phyloP scores from a whole-genome alignment of 169 alveolate species.

The Miamiensis avidus region DNA sequence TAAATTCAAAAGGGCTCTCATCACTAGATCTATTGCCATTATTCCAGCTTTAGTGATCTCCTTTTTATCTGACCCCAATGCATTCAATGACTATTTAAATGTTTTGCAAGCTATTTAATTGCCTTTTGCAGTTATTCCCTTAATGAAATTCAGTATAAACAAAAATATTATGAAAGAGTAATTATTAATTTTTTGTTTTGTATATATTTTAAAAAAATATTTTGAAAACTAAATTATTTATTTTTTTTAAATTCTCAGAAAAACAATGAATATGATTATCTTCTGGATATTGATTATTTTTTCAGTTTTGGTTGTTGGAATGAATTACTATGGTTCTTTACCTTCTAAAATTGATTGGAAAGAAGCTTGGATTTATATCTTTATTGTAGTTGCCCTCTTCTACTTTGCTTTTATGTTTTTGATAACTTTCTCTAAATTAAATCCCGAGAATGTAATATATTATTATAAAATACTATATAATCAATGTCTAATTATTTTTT shows the following conservation, averaged over 20 bases:
- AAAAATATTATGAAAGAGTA: slow-evolving; percentile 44
- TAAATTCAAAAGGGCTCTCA: slow-evolving; percentile 41
- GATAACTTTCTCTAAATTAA: slow-evolving; percentile 1
- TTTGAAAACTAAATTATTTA: too few relatives aligned
- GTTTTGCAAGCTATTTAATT: slow-evolving; percentile 44
- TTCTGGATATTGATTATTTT: slow-evolving; percentile 5
- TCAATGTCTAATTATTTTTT: too few relatives aligned
- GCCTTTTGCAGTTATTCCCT: slow-evolving; percentile 56
- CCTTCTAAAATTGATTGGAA: slow-evolving; percentile 8
- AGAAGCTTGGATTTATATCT: slow-evolving; percentile 10
- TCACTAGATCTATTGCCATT: slow-evolving; percentile 54
- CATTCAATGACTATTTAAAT: slow-evolving; percentile 36
- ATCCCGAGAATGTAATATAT: too few relatives aligned
- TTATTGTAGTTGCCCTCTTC: slow-evolving; percentile 11
- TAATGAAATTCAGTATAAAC: slow-evolving; percentile 38
- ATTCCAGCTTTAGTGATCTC: slow-evolving; percentile 49
- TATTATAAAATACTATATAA: too few relatives aligned
- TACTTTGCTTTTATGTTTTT: slow-evolving; percentile 3
- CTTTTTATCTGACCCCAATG: slow-evolving; percentile 26
- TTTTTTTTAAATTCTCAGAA: neutral
- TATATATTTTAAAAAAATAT: too few relatives aligned
- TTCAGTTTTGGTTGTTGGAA: slow-evolving; percentile 10
- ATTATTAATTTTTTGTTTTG: neutral
- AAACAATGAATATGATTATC: neutral
- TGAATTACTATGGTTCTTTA: neutral